These are phyloP conservation scores for Pythium apleroticum DNA, from an alignment of 352 stramenopile genomes.

Conservation along the genomic window DNA sequence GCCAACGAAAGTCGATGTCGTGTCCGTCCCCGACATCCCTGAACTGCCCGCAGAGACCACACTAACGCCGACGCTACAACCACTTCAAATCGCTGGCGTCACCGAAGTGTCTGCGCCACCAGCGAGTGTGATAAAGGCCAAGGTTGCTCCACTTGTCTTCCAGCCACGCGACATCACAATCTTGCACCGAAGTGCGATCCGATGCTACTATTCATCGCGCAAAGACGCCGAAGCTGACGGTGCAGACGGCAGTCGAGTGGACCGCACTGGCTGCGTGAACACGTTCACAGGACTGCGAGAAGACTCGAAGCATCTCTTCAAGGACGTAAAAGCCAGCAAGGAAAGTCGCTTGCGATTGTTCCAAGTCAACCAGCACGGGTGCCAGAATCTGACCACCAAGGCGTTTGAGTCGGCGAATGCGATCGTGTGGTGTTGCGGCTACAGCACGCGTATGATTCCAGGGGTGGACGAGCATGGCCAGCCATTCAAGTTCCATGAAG, in stretches of 20 bases:
- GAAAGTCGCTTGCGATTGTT: conserved; percentile 73
- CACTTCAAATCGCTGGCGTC: not conserved
- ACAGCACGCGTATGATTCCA: conserved; percentile 63
- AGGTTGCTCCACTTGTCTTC: conserved; percentile 29
- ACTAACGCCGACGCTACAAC: not conserved
- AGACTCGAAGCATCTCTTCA: conserved; percentile 80
- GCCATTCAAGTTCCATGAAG: conserved; percentile 40
- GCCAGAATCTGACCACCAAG: conserved; percentile 53
- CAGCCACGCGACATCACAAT: conserved; percentile 80
- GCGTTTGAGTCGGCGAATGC: conserved; percentile 64
- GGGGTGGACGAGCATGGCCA: conserved; percentile 50
- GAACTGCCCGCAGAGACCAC: not conserved
- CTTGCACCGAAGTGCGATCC: conserved; percentile 71
- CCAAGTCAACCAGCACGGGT: conserved; percentile 63
- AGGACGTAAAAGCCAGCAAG: conserved; percentile 51
- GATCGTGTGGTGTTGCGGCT: conserved; percentile 85
- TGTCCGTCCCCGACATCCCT: not conserved
- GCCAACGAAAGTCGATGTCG: not conserved
- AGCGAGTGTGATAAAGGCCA: not conserved
- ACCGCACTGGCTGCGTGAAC: conserved; percentile 76
- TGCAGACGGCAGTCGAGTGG: conserved; percentile 48
- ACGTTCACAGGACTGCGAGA: conserved; percentile 84
- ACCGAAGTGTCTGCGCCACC: not conserved
- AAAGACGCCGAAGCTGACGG: conserved; percentile 79
- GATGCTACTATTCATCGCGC: conserved; percentile 75